phyloP scores from a whole-genome alignment of 192 early-diverging fungal genomes.

The Podila verticillata region DNA sequence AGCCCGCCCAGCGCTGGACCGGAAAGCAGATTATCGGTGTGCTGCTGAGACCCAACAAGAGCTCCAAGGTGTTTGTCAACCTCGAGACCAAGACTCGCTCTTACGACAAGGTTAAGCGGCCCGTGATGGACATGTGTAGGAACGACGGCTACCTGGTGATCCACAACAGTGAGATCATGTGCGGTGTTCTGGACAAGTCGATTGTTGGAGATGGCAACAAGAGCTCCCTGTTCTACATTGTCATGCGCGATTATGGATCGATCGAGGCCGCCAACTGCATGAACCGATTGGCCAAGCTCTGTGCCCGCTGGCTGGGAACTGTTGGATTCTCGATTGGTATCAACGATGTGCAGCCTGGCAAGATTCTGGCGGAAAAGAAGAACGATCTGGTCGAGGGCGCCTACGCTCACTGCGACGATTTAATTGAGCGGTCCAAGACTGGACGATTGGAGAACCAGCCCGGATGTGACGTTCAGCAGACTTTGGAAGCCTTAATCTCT shows the following conservation, averaged over 20 bases:
- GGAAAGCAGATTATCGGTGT: conserved; percentile 96
- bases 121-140: conserved; percentile 81
- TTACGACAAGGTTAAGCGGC: conserved; percentile 67
- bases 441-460: conserved; percentile 86
- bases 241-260: conserved; percentile 91
- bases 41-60: conserved; percentile 85
- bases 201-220: conserved; percentile 98
- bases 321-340: conserved; percentile 98
- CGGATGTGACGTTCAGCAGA: conserved; percentile 88
- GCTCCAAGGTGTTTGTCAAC: conserved; percentile 78
- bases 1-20: conserved; percentile 93
- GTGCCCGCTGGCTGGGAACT: conserved; percentile 88
- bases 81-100: conserved; percentile 89
- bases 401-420: conserved; percentile 85
- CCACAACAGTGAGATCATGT: conserved; percentile 94
- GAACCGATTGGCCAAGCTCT: conserved; percentile 95
- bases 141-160: conserved; percentile 93
- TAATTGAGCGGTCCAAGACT: conserved; percentile 72
- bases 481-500: conserved; percentile 89
- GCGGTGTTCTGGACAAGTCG: conserved; percentile 92
- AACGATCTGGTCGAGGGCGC: conserved; percentile 80
- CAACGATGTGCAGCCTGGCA: conserved; percentile 93
- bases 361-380: conserved; percentile 80
- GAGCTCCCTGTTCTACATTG: conserved; percentile 92
- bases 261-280: conserved; percentile 88